phyloP scores from a whole-genome alignment of 768 basidiomycete species.

The Suillus plorans region DNA sequence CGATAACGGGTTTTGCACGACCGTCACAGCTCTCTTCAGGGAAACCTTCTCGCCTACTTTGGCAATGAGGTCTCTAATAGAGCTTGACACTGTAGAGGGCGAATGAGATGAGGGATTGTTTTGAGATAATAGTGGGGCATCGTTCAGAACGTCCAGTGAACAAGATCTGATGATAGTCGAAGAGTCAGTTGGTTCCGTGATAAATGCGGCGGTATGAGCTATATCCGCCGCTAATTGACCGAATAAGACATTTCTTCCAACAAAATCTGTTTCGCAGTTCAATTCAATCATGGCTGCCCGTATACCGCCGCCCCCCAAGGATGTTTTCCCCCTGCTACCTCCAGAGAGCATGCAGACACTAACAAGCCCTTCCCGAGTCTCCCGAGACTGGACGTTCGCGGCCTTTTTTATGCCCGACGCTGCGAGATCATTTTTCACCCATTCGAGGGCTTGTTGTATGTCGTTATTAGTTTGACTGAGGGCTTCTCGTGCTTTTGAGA shows the following conservation, averaged over 20 bases:
- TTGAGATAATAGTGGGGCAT: constrained; percentile 67
- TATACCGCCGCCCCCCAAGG: constrained; percentile 43
- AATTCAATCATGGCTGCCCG: constrained; percentile 89
- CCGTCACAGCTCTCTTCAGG: constrained; percentile 55
- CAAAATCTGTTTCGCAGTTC: constrained; percentile 97
- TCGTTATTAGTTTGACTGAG: constrained; percentile 74
- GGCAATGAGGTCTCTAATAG: constrained; percentile 69
- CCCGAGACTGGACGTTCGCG: constrained; percentile 77
- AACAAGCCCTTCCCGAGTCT: constrained; percentile 77
- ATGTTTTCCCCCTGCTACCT: constrained; percentile 44
- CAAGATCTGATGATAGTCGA: constrained; percentile 45
- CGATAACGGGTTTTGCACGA: constrained; percentile 38
- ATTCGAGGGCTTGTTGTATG: constrained; percentile 69
- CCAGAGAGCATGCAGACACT: constrained; percentile 72
- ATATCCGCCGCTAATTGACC: constrained; percentile 73
- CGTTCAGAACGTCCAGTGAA: constrained; percentile 50
- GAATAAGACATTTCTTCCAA: constrained; percentile 84
- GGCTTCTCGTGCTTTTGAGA: constrained; percentile 87
- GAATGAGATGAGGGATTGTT: constrained; percentile 30
- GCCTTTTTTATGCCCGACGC: constrained; percentile 76
- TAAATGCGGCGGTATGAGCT: constrained; percentile 79
- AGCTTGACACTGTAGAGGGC: constrained; percentile 51
- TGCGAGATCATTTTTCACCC: constrained; percentile 76
- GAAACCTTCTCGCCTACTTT: constrained; percentile 81
- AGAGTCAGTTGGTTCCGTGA: constrained; percentile 46